phyloP scores from a whole-genome alignment of 2,329 filamentous ascomycete species.

The Fusarium drepaniforme region DNA sequence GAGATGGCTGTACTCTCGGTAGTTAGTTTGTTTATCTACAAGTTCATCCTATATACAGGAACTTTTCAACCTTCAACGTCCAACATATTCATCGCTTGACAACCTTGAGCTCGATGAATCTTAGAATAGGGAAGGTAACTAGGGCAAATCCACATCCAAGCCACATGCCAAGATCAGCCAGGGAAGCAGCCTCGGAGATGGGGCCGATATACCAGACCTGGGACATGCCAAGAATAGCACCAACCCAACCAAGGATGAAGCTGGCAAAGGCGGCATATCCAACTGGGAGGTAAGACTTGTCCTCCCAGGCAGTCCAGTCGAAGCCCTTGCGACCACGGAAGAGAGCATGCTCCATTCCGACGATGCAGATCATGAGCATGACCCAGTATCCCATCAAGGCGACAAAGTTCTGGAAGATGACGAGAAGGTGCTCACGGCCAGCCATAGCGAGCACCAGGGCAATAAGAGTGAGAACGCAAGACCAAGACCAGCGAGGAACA shows the following conservation, averaged over 20 bases:
- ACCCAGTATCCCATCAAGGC: constrained; percentile 68
- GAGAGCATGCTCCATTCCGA: constrained; percentile 58
- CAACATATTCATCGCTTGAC: constrained; percentile 36
- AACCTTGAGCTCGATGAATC: constrained; percentile 45
- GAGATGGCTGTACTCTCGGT: background rate
- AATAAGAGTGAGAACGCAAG: constrained; percentile 64
- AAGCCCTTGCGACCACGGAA: constrained; percentile 56
- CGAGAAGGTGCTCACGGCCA: constrained; percentile 65
- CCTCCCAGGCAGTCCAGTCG: constrained; percentile 61
- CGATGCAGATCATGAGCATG: constrained; percentile 62
- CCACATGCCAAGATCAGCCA: constrained; percentile 59
- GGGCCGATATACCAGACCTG: constrained; percentile 71
- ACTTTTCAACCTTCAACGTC: background rate
- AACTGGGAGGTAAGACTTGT: constrained; percentile 56
- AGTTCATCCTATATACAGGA: background rate
- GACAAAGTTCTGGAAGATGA: constrained; percentile 65
- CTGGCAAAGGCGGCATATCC: constrained; percentile 59
- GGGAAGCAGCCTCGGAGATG: constrained; percentile 66
- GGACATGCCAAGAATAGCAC: constrained; percentile 69
- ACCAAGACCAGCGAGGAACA: constrained; percentile 67
- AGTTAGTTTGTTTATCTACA: background rate
- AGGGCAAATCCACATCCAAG: constrained; percentile 77
- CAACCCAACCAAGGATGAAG: constrained; percentile 58
- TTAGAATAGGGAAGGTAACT: constrained; percentile 45
- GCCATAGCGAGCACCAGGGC: constrained; percentile 67